Base-by-base conservation (phyloP, 371 early-diverging fungal genomes). In the Mortierella sp. region DNA sequence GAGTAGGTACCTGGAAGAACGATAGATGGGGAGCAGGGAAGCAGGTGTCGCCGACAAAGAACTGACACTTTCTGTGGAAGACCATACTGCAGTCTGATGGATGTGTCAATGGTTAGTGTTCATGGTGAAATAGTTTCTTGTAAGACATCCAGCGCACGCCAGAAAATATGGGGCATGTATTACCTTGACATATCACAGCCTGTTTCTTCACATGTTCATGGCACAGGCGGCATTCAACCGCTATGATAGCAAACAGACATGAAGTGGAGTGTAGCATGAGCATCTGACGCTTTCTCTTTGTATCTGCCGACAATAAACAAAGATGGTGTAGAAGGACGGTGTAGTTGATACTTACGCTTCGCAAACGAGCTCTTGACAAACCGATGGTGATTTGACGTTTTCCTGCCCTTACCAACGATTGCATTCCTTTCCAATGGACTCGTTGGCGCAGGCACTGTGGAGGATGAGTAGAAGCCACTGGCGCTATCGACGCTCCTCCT, bases 41-140 rank as follows among this genome's bases (percentile, higher is more conserved):
- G 44, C 75, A 75, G 21, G 75, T 75, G 21, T 75, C 69, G 6
- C 75, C 75, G 39, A 75, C 75, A 23, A 55, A 68, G 34, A 64
- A 63, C 39, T 68, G 75, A 39, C 82, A 81, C 44, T 70, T 72
- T 21, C 60, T 37, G 44, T 81, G 82, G 44, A 79, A 80, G 4
- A 81, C 79, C 71, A 81, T 56, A 46, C 64, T 78, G 56, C 82
- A 81, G 43, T 81, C 82, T 81, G n/a, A n/a, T n/a, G n/a, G n/a
- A n/a, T n/a, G n/a, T n/a, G n/a, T n/a, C n/a, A n/a, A n/a, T n/a
- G n/a, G n/a, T n/a, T n/a, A n/a, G n/a, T n/a, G n/a, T n/a, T n/a
- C n/a, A 58, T 26, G 15, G 17, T 2, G 1, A 3, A 17, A 24
- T 28, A 2, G 9, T 19, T 14, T n/a, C 14, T 8, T 37, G 49